Evolutionary conservation across 2,329 filamentous ascomycete species (phyloP).

Genomic region (Aureobasidium sp.): DNA sequence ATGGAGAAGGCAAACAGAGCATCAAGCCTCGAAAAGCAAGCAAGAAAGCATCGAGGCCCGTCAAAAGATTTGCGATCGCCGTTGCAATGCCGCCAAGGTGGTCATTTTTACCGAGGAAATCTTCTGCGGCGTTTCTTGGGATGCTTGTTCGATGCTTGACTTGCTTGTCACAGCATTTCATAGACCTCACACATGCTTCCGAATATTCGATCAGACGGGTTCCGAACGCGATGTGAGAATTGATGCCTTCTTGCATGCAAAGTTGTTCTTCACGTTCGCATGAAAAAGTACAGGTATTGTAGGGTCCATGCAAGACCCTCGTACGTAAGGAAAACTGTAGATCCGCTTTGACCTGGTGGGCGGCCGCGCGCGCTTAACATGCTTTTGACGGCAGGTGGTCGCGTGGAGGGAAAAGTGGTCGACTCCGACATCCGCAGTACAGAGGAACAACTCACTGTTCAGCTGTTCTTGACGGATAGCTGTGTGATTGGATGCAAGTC

Average conservation of each 20-base stretch:
- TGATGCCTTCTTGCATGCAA: not conserved
- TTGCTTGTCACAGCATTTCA: not conserved
- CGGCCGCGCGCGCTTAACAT: slow-evolving; percentile 6
- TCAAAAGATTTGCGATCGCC: not conserved
- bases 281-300: not conserved
- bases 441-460: not conserved
- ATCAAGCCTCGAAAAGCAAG: no score
- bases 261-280: not conserved
- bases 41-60: not conserved
- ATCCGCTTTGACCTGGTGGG: not conserved
- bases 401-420: slow-evolving; percentile 1
- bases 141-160: not conserved
- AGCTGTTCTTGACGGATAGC: not conserved
- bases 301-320: not conserved
- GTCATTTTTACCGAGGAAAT: not conserved
- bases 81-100: not conserved
- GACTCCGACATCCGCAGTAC: not conserved
- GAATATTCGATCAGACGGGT: not conserved
- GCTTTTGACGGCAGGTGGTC: not conserved
- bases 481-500: slow-evolving; percentile 2
- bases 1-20: not conserved
- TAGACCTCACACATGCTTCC: not conserved
- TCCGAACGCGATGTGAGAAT: not conserved
- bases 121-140: not conserved
- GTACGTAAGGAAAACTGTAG: slow-evolving; percentile 2